phyloP scores from a whole-genome alignment of 805 yeast genomes.

The Yamadazyma olivae region DNA sequence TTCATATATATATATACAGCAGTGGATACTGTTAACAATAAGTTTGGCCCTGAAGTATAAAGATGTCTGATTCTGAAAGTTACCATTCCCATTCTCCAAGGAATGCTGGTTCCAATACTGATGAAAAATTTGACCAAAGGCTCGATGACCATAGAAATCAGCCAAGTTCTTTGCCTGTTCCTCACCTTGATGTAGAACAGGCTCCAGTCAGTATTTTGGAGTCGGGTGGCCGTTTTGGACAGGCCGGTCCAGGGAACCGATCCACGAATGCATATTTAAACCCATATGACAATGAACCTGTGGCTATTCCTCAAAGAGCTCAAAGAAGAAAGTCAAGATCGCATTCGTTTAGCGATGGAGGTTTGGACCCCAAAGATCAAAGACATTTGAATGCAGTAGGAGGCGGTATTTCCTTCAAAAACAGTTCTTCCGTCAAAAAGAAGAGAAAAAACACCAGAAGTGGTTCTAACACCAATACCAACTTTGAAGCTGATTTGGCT shows the following conservation, averaged over 20 bases:
- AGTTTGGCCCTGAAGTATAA: too few species aligned
- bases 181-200: conserved; percentile 3
- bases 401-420: conserved; percentile 3
- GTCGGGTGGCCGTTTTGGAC: too few species aligned
- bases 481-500: conserved; percentile 23
- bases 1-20: too few species aligned
- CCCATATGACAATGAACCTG: conserved; percentile 2
- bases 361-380: conserved; percentile 14
- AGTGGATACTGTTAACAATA: too few species aligned
- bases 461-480: conserved; percentile 11
- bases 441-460: conserved; percentile 10
- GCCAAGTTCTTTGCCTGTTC: conserved; percentile 30
- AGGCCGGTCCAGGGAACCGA: neutral
- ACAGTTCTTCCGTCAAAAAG: conserved; percentile 4
- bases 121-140: conserved; percentile 27
- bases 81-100: conserved; percentile 25
- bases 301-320: conserved; percentile 3
- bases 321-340: conserved; percentile 10
- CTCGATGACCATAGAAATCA: conserved; percentile 42
- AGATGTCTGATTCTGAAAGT: conserved; percentile 44
- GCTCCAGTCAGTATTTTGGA: conserved; percentile 10
- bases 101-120: conserved; percentile 14
- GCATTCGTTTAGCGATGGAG: conserved; percentile 12
- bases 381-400: conserved; percentile 11
- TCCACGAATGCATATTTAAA: neutral